Percentiles rank a stretch among this genome's conserved stretches.
phyloP scores from a whole-genome alignment of 768 basidiomycete genomes.

The Candolleomyces aberdarensis region DNA sequence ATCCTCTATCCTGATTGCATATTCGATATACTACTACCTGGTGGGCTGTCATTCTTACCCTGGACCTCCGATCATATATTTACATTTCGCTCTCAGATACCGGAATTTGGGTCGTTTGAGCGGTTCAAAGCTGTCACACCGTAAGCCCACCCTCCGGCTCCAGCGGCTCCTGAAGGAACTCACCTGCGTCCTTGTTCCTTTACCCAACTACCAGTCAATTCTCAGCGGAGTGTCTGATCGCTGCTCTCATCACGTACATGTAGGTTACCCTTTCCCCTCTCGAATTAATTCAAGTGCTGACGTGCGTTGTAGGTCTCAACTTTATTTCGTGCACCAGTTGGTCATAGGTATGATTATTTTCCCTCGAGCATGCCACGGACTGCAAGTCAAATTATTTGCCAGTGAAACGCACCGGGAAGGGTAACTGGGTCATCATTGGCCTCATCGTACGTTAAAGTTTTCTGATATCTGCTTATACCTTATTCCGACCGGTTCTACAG shows the following conservation, averaged over 20 bases:
- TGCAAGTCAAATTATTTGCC: background rate
- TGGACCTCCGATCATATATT: background rate
- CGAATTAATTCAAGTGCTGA: background rate
- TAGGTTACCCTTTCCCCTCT: slow-evolving; percentile 14
- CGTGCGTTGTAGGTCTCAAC: slow-evolving; percentile 32
- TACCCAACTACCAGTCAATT: slow-evolving; percentile 10
- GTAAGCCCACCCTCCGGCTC: slow-evolving; percentile 20
- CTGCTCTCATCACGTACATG: slow-evolving; percentile 42
- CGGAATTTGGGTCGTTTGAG: slow-evolving; percentile 37
- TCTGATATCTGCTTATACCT: background rate
- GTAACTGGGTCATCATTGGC: slow-evolving; percentile 25
- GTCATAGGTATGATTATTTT: slow-evolving; percentile 25
- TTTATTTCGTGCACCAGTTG: slow-evolving; percentile 42
- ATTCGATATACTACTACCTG: slow-evolving; percentile 44
- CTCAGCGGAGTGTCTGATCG: slow-evolving; percentile 40
- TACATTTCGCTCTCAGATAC: slow-evolving; percentile 26
- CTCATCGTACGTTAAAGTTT: slow-evolving; percentile 22
- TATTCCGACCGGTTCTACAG: slow-evolving; percentile 9
- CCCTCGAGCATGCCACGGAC: background rate
- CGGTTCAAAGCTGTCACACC: slow-evolving; percentile 37
- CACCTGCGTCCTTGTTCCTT: background rate
- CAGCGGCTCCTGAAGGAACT: background rate
- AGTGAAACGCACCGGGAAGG: slow-evolving; percentile 25
- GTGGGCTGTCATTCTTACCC: slow-evolving; percentile 18
- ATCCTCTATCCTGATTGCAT: slow-evolving; percentile 37